Base-by-base conservation (phyloP, 306 rosid genomes). In the Trifolium subterraneum region DNA sequence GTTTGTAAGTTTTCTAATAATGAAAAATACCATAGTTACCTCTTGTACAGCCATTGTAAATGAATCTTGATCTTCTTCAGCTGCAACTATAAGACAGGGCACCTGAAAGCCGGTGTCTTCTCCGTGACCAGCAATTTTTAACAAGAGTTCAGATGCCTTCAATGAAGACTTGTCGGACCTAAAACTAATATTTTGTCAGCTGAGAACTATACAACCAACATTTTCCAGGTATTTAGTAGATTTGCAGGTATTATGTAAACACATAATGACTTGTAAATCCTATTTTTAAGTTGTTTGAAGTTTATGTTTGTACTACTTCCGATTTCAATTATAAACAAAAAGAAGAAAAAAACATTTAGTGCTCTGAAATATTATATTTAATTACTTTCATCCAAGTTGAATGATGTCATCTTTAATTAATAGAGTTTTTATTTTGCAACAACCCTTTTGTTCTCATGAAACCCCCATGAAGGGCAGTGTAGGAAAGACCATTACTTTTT, bases 1-100 rank as follows among this genome's bases (percentile, higher is more conserved):
- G 25, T 22, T 22, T 22, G 25, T 22, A 22, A 22, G 25, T 22
- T 22, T 22, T 22, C 25, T 22, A 1, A 3, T 67, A 73, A 66
- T 55, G 2, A 62, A 22, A 72, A 6, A 60, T 94, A 95, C 99
- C 97, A 93, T 85, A 23, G 93, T 87, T 33, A 96, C 84, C 82
- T 87, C 90, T 76, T 95, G 93, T 58, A 92, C 85, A 77, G 98
- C 99, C 87, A 77, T 72, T 44, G 92, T 88, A 79, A 95, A 92
- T 78, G 99, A 87, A 84, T 87, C 92, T 76, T 78, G 83, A 50
- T 95, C 99, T 68, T 92, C 98, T 83, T 92, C 90, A 70, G 96
- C 92, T 48, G 97, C 97, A 81, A 92, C 95, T 85, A 92, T 90
- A 80, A 94, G 91, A 86, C 98, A 95, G 56, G 99, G 99, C 84